A percentile compares a stretch with the other conserved stretches of the same genome.
These are phyloP conservation scores for Daedaleopsis sinensis DNA, from an alignment of 768 basidiomycete genomes.

Conservation along the genomic window DNA sequence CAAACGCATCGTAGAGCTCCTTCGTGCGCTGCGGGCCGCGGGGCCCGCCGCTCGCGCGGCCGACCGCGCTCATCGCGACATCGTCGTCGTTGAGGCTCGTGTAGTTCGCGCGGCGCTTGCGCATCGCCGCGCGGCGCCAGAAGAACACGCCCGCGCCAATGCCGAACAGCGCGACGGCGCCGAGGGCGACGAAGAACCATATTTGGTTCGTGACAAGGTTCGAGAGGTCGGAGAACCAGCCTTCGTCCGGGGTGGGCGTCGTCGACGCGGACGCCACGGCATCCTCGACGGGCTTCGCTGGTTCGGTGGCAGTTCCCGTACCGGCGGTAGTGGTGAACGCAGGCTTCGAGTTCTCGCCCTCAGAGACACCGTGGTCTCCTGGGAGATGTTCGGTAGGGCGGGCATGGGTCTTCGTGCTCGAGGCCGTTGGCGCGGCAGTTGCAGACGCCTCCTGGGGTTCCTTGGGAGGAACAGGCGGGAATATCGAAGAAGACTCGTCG, in stretches of 20 bases:
- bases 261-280: slow-evolving; percentile 23
- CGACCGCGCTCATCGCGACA: slow-evolving; percentile 75
- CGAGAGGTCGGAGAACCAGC: slow-evolving; percentile 83
- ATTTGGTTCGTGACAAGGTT: slow-evolving; percentile 73
- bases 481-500: slow-evolving; percentile 18
- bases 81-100: slow-evolving; percentile 66
- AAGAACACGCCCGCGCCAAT: slow-evolving; percentile 74
- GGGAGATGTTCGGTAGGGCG: slow-evolving; percentile 91
- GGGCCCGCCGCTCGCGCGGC: slow-evolving; percentile 35
- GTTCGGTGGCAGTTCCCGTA: slow-evolving; percentile 8
- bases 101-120: slow-evolving; percentile 49
- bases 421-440: slow-evolving; percentile 27
- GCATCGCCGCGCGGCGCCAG: slow-evolving; percentile 61
- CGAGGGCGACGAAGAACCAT: slow-evolving; percentile 91
- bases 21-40: slow-evolving; percentile 52
- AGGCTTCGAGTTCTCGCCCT: slow-evolving; percentile 81
- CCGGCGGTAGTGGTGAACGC: slow-evolving; percentile 50
- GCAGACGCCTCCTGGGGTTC: slow-evolving; percentile 2
- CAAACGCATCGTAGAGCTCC: slow-evolving; percentile 97
- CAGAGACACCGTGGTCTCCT: slow-evolving; percentile 77
- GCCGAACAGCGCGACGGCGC: slow-evolving; percentile 77
- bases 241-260: slow-evolving; percentile 67
- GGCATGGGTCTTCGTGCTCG: slow-evolving; percentile 58
- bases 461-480: slow-evolving; percentile 45
- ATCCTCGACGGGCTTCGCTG: slow-evolving; percentile 23